A percentile compares a stretch with the other conserved stretches of the same genome.
These are phyloP conservation scores for fission yeast (Schizosaccharomyces pombe) DNA, from an alignment of 805 yeast species.

Conservation along the genomic window DNA sequence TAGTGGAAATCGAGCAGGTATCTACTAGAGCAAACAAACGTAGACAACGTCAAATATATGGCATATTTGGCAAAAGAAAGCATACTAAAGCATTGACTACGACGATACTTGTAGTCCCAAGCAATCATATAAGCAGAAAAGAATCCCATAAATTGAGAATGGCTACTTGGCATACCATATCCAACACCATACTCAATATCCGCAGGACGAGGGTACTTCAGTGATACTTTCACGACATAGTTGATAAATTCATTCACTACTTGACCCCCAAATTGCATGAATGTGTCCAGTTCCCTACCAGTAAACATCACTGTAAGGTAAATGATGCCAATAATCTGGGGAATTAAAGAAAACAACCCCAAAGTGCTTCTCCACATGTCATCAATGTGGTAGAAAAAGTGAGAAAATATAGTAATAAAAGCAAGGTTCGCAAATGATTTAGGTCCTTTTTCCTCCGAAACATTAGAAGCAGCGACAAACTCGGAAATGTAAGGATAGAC, in stretches of 20 bases:
- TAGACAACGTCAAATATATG: background rate
- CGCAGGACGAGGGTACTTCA: background rate
- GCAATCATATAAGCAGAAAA: background rate
- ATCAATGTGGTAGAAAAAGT: background rate
- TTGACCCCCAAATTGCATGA: background rate
- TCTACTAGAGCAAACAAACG: background rate
- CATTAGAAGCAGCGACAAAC: background rate
- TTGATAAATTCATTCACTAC: background rate
- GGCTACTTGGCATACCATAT: constrained; percentile 78
- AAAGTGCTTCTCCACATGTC: background rate
- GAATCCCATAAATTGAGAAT: constrained; percentile 66
- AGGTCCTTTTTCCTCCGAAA: background rate
- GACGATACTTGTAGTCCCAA: background rate
- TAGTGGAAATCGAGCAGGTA: background rate
- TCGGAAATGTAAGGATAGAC: no score
- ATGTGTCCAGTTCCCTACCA: background rate
- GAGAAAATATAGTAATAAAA: background rate
- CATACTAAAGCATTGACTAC: background rate
- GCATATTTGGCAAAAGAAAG: background rate
- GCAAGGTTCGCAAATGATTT: background rate
- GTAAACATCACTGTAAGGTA: constrained; percentile 2
- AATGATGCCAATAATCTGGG: background rate
- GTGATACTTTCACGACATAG: background rate
- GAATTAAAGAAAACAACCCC: background rate
- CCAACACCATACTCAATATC: constrained; percentile 13